phyloP scores from a whole-genome alignment of 345 rosid genomes.

The Rhodomyrtus tomentosa region DNA sequence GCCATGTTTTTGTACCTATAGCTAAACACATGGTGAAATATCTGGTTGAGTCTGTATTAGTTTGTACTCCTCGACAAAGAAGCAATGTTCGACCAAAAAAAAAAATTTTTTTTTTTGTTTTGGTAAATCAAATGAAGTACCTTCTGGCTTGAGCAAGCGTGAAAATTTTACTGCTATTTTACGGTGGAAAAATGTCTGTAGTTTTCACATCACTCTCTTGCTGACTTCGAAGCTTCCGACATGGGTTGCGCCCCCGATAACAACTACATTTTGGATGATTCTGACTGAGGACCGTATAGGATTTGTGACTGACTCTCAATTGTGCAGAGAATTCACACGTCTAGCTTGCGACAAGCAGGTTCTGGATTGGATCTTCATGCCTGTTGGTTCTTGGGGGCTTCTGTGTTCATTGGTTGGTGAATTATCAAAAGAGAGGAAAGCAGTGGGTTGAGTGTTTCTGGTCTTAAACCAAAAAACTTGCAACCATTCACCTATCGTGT shows the following conservation, averaged over 20 bases:
- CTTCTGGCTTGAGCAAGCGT: background rate
- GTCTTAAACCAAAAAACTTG: background rate
- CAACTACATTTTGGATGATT: background rate
- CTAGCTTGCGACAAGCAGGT: background rate
- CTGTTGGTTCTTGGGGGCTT: background rate
- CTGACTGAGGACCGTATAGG: background rate
- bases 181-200: background rate
- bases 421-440: background rate
- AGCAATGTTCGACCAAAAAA: too few relatives aligned
- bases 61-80: background rate
- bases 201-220: background rate
- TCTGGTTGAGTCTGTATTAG: background rate
- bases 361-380: background rate
- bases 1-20: background rate
- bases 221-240: background rate
- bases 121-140: background rate
- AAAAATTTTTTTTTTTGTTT: background rate
- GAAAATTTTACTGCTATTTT: background rate
- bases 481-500: background rate
- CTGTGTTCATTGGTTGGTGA: background rate
- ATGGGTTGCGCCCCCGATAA: background rate
- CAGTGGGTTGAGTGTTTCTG: background rate
- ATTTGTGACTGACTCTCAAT: background rate
- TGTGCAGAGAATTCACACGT: background rate
- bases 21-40: background rate